phyloP scores from a whole-genome alignment of 2,329 filamentous ascomycete species.

The Sclerotinia glacialis region DNA sequence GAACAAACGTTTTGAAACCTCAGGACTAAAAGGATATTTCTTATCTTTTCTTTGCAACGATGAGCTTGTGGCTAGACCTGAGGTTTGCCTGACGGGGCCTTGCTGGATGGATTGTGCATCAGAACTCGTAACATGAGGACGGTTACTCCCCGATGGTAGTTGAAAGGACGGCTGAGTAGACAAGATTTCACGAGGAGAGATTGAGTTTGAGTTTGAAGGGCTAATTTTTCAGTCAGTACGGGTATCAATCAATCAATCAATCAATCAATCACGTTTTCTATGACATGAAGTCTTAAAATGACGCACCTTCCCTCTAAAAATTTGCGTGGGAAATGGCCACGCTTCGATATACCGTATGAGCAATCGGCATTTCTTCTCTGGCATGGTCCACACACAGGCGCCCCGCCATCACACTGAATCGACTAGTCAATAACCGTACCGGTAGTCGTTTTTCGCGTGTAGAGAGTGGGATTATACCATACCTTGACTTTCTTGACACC shows the following conservation, averaged over 20 bases:
- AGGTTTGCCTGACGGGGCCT: neutral
- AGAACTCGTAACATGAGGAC: neutral
- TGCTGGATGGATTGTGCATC: neutral
- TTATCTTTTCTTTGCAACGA: conserved; percentile 9
- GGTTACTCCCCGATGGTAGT: neutral
- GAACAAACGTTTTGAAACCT: conserved; percentile 33
- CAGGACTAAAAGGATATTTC: conserved; percentile 26
- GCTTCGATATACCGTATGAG: conserved; percentile 36
- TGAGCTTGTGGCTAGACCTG: neutral
- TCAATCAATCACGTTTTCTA: neutral
- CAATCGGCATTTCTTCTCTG: conserved; percentile 31
- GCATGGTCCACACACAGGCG: conserved; percentile 34
- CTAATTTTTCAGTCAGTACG: neutral
- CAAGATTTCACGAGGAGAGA: conserved; percentile 5
- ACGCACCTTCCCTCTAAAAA: conserved; percentile 27
- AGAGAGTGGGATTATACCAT: neutral
- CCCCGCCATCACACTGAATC: conserved; percentile 35
- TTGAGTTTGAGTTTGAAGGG: conserved; percentile 5
- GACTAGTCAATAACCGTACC: conserved; percentile 16
- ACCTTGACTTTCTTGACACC: conserved; percentile 37
- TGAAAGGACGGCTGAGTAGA: neutral
- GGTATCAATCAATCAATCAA: conserved; percentile 10
- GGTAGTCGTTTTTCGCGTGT: neutral
- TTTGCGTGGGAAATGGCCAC: conserved; percentile 22
- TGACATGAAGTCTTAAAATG: neutral